Conservation (phyloP, 164 flowering plant species). For the Aristolochia contorta region DNA sequence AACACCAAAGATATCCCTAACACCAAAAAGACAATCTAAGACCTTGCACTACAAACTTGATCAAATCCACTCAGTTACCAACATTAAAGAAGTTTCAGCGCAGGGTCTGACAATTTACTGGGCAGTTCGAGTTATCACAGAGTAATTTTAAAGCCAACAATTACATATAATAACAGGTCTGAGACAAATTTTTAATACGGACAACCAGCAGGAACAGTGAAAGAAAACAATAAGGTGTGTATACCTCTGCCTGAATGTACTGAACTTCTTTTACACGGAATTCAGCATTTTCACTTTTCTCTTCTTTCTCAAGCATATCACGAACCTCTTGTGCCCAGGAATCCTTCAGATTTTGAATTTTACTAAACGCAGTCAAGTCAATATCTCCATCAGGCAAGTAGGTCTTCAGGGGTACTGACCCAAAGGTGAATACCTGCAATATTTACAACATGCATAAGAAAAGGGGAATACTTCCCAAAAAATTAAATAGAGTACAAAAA, state of each 20-base stretch:
- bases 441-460: background rate
- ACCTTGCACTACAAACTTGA: too few species aligned
- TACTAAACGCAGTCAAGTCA: constrained; percentile 75
- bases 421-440: constrained; percentile 80
- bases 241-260: constrained; percentile 93
- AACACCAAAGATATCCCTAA: too few species aligned
- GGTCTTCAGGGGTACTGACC: constrained; percentile 94
- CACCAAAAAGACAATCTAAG: too few species aligned
- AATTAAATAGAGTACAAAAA: background rate
- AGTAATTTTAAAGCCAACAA: too few species aligned
- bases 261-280: constrained; percentile 94
- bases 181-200: too few species aligned
- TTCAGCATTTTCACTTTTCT: constrained; percentile 88
- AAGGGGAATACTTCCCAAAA: background rate
- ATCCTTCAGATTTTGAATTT: constrained; percentile 54
- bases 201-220: background rate
- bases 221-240: constrained; percentile 11
- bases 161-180: too few species aligned
- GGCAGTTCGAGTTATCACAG: too few species aligned
- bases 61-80: too few species aligned
- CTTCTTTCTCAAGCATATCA: constrained; percentile 77
- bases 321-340: constrained; percentile 82
- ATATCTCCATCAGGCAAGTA: constrained; percentile 98
- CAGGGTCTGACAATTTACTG: too few species aligned
- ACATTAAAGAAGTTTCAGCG: too few species aligned